Evolutionary conservation across 2,329 filamentous ascomycete genomes (phyloP).

Genomic region (Fusarium musae): DNA sequence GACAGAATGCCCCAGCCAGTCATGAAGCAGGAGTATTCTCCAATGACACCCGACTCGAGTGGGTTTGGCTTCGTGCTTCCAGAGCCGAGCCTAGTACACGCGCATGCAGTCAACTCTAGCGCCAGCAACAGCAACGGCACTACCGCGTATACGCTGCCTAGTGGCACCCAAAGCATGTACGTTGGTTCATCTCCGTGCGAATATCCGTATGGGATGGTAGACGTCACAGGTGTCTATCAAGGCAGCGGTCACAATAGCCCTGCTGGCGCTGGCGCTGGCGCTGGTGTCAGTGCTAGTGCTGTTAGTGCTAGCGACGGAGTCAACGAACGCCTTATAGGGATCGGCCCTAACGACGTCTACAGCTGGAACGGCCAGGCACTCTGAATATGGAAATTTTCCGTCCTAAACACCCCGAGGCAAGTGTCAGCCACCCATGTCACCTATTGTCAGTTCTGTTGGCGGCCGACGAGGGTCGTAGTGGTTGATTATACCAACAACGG

Average conservation of each 20-base stretch:
- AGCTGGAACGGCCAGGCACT: slow-evolving; percentile 35
- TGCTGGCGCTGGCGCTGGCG: neutral
- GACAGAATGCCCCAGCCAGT: slow-evolving; percentile 35
- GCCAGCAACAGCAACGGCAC: slow-evolving; percentile 17
- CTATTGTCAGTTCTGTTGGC: slow-evolving; percentile 14
- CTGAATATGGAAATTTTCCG: slow-evolving; percentile 23
- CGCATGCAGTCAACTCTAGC: slow-evolving; percentile 21
- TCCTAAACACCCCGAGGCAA: neutral
- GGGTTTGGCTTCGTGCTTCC: slow-evolving; percentile 37
- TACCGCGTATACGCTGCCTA: slow-evolving; percentile 33
- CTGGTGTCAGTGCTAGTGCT: neutral
- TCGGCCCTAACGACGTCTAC: slow-evolving; percentile 25
- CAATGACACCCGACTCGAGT: slow-evolving; percentile 37
- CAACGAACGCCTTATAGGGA: slow-evolving; percentile 36
- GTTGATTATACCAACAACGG: neutral
- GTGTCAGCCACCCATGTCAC: slow-evolving; percentile 19
- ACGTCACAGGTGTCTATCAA: slow-evolving; percentile 44
- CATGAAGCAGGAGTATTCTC: slow-evolving; percentile 38
- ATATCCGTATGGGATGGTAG: slow-evolving; percentile 43
- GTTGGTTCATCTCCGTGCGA: slow-evolving; percentile 31
- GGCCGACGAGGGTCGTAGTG: neutral
- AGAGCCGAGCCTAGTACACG: slow-evolving; percentile 33
- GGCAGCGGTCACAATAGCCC: slow-evolving; percentile 19
- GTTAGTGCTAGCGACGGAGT: slow-evolving; percentile 27
- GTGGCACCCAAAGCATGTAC: slow-evolving; percentile 36